Evolutionary conservation across 441 rosid genomes (phyloP).

Genomic region (Capsella rubella): DNA sequence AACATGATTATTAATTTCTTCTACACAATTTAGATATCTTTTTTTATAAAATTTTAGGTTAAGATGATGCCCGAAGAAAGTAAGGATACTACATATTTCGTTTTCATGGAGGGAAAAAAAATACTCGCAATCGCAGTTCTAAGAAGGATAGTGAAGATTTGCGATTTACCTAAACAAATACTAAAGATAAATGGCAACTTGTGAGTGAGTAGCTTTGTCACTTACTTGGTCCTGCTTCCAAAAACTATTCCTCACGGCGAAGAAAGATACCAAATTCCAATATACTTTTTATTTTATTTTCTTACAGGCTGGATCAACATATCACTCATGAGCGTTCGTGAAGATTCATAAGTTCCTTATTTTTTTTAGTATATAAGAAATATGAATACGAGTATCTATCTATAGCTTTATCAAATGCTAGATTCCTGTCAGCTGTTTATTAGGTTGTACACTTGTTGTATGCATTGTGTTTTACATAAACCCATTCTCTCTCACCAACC

Average conservation of each 20-base stretch:
- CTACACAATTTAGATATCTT: not conserved
- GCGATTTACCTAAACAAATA: not conserved
- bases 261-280: not conserved
- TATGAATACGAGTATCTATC: not conserved
- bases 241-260: not conserved
- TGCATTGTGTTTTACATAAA: not conserved
- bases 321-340: not conserved
- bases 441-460: not conserved
- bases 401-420: not conserved
- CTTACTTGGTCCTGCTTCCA: conserved; percentile 17
- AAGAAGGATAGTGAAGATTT: not conserved
- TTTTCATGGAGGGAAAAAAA: not conserved
- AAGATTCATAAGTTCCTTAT: not conserved
- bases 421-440: not conserved
- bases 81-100: too few relatives aligned
- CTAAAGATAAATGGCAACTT: not conserved
- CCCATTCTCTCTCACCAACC: not conserved
- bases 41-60: too few relatives aligned
- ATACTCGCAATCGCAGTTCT: conserved; percentile 4
- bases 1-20: conserved; percentile 24
- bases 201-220: conserved; percentile 22
- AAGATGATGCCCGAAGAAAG: too few relatives aligned
- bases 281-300: not conserved
- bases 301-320: not conserved
- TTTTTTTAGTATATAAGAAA: too few relatives aligned